Evolutionary conservation across 352 stramenopile genomes (phyloP), one percentile per base, ranked within the genome.

Genomic region (Aphanomyces euteiches): DNA sequence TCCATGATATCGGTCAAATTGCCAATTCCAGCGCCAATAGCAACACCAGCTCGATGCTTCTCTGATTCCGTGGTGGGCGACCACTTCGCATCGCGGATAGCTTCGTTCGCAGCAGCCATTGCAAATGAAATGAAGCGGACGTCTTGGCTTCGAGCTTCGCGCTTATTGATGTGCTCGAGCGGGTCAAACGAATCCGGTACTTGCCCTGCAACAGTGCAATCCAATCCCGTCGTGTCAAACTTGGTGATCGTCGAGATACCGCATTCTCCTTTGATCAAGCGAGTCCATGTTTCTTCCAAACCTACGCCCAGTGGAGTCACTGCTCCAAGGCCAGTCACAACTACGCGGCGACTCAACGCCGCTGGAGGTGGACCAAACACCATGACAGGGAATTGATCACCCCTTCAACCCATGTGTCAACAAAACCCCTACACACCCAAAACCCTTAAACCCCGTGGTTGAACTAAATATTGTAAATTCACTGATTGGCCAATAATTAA

Each of bases 241-340:
- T 54, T 68, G 4, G 78, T 75, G 45, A 94, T 77, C 5, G 74
- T 84, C 79, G 89, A 70, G 59, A 97, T 86, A 40, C 85, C 92
- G 54, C 78, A 93, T 63, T 89, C 73, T 34, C 90, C 90, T 43
- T 78, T 72, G 28, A 98, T 71, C 36, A 98, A 72, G 48, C 81
- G 80, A 13, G 95, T 78, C 90, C 90, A 98, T 19, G 87, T 87
- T 56, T 77, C 79, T 59, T 85, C 67, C 17, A 96, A 82, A 45
- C 91, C 89, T 8, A 96, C 82, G 41, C 90, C 93, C 53, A 97
- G 90, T 1, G 93, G 93, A 28, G 88, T 97, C 54, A 98, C 89
- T 5, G 91, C 85, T 17, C 93, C 93, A 8, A 98, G 56, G 7
- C 93, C 93, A 38, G 93, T 98, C 15, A 98, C 89, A 5, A 98